phyloP scores from a whole-genome alignment of 129 eudicot species.

The Deinandra increscens region DNA sequence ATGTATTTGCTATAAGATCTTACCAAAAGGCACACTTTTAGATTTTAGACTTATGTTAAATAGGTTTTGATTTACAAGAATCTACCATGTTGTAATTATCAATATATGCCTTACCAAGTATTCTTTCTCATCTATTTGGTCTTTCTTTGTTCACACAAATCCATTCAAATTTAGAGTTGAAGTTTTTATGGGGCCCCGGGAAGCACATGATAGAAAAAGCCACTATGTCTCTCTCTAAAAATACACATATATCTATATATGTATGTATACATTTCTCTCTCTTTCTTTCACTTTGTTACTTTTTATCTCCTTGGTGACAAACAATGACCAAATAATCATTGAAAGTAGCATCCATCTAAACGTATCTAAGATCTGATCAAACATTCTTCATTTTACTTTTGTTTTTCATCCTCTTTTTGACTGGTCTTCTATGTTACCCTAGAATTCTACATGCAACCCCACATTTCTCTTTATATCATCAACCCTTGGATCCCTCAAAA shows the following conservation, averaged over 20 bases:
- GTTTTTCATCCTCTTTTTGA: slow-evolving; percentile 48
- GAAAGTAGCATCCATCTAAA: slow-evolving; percentile 51
- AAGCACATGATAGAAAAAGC: slow-evolving; percentile 40
- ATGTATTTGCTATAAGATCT: no score
- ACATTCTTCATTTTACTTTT: slow-evolving; percentile 55
- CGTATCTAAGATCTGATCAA: slow-evolving; percentile 56
- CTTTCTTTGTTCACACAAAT: slow-evolving; percentile 23
- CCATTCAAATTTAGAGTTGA: slow-evolving; percentile 24
- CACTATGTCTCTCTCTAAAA: slow-evolving; percentile 6
- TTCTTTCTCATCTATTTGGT: background rate
- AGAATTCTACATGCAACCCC: slow-evolving; percentile 35
- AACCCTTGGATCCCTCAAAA: slow-evolving; percentile 52
- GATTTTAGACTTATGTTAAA: background rate
- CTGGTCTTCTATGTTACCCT: slow-evolving; percentile 44
- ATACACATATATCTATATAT: background rate
- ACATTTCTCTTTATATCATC: slow-evolving; percentile 30
- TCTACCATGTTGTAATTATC: background rate
- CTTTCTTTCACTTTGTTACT: slow-evolving; percentile 32
- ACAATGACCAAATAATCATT: slow-evolving; percentile 64
- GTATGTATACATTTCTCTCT: slow-evolving; percentile 9
- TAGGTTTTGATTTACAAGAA: background rate
- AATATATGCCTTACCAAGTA: background rate
- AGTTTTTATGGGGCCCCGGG: slow-evolving; percentile 30
- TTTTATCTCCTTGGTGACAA: slow-evolving; percentile 41
- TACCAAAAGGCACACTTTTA: no score